Base-by-base conservation (phyloP, 1,139 yeast genomes). In the Kodamaea anthophila region DNA sequence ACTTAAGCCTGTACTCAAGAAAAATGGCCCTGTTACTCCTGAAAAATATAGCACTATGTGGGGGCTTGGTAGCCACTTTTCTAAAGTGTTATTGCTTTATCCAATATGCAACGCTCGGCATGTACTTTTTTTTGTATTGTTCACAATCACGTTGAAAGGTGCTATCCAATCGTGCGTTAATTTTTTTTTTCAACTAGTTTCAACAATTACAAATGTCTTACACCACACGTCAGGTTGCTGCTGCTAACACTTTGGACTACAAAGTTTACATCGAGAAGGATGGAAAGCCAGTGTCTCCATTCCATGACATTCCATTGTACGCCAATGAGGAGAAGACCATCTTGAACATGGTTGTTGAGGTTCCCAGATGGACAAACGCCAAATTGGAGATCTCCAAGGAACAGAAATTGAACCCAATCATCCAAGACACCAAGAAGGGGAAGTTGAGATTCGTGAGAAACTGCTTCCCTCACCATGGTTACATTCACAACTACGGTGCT, bases 401-500 rank as follows among this genome's bases (percentile, higher is more conserved):
- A 37, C 57, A 68, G 30, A 65, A 72, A 32, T 74, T 81, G 49
- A 91, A 91, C 65, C 98, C 98, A 38, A 88, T 91, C 40, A 69
- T 82, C 22, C 98, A 91, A 64, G 98, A 91, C 58, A 77, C 81
- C 42, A 88, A 88, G 65, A 86, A 87, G 59, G 96, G 94, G 26
- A 76, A 85, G 58, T 73, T 86, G 44, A 68, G 93, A 58, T 82
- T 78, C 48, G 93, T 88, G 32, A 79, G 93, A 58, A 91, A 91
- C 71, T 70, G 93, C 41, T 88, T 85, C 73, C 98, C 98, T 19
- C 93, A 81, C 68, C 88, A 85, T 54, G 98, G 98, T 15, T 88
- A 88, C 63, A 86, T 91, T 40, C 94, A 85, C 63, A 88, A 88
- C 63, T 88, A 88, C 55, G 97, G 98, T 40, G 96, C 97, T n/a